Evolutionary conservation across 2,329 filamentous ascomycete species (phyloP).

Genomic region (Teratosphaeria zuluensis): DNA sequence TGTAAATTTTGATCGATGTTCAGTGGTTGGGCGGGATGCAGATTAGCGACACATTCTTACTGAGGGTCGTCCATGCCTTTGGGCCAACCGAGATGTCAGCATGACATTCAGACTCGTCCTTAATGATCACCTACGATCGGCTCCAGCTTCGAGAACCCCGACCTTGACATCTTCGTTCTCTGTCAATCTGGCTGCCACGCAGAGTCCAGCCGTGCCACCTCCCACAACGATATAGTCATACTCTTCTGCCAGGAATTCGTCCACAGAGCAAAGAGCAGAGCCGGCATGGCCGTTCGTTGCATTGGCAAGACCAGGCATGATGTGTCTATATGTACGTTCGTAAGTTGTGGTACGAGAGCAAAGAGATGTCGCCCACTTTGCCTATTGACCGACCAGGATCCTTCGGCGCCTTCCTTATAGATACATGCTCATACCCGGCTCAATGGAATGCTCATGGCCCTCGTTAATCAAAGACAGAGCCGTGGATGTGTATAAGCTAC

Average conservation of each 20-base stretch:
- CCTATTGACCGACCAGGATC: no score
- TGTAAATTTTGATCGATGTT: slow-evolving; percentile 20
- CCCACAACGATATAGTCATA: slow-evolving; percentile 20
- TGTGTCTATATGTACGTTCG: no score
- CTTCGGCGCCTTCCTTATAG: no score
- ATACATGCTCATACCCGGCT: background rate
- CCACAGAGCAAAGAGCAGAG: slow-evolving; percentile 19
- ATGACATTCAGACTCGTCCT: no score
- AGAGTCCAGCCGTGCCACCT: slow-evolving; percentile 9
- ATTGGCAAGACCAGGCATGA: no score
- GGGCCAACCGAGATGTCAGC: no score
- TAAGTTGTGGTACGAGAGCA: no score
- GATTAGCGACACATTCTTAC: no score
- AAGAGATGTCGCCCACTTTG: no score
- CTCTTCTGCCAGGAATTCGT: slow-evolving; percentile 15
- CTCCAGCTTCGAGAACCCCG: no score
- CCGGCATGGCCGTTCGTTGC: slow-evolving; percentile 6
- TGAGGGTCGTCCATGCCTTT: no score
- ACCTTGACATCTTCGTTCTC: background rate
- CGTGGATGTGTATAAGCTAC: background rate
- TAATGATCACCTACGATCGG: no score
- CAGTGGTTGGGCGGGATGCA: slow-evolving; percentile 15
- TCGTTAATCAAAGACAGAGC: background rate
- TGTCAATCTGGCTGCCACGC: slow-evolving; percentile 22
- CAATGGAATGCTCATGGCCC: background rate